Base-by-base conservation (phyloP, 106 monocot species). In the Cymbidium sinense region DNA sequence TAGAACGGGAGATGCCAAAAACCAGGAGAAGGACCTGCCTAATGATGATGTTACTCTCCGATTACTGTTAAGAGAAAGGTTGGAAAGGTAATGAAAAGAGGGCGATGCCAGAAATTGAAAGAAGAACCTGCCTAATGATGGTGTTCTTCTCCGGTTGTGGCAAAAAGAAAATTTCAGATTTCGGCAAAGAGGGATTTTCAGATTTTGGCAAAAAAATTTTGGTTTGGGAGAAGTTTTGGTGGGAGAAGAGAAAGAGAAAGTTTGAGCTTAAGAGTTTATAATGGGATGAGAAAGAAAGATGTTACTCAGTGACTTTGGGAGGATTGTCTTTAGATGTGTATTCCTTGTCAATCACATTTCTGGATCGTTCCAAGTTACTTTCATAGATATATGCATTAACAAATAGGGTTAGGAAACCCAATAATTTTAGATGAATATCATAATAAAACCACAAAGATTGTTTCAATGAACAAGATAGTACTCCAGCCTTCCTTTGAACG, bases 231-330 rank as follows among this genome's bases (percentile, higher is more conserved):
- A n/a, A n/a, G n/a, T n/a, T n/a, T n/a, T n/a, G n/a, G 78, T 70
- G 65, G 86, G 86, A 43, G 91, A 80, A 69, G 91, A 96, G 75
- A 83, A 91, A n/a, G 8, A 91, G 79, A 82, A 96, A 91, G 75
- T 77, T 81, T 71, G 93, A 83, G 74, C 70, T 91, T 83, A 96
- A 86, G 77, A 84, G 85, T 29, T 88, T 91, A 50, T 88, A 81
- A 79, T 88, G 93, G 39, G 70, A 80, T 17, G 85, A 65, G 75
- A 85, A 88, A 15, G 71, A 89, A 62, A 80, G 77, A 83, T 96
- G 93, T 31, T 86, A 36, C 41, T 13, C 96, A 96, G 54, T 96
- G 52, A 85, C 79, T 75, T 85, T 91, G 18, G 94, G 86, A 74
- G 76, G 43, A 30, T 87, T 91, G 4, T 78, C 84, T 5, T 47